phyloP scores from a whole-genome alignment of 768 basidiomycete genomes.

The Hysterangium stoloniferum region DNA sequence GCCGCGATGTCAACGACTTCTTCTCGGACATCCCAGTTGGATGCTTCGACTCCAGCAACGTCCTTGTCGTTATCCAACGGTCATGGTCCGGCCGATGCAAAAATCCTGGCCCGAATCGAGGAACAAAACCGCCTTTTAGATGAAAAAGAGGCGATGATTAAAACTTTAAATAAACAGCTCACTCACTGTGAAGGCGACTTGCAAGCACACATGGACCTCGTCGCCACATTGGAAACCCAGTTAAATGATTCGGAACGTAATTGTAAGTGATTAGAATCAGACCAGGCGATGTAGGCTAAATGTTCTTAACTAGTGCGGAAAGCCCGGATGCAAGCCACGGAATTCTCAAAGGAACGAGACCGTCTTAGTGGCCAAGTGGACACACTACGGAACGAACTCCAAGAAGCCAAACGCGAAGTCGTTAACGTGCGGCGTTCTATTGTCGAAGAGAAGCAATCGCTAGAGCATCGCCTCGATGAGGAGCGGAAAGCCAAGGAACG shows the following conservation, averaged over 20 bases:
- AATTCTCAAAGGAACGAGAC: slow-evolving; percentile 82
- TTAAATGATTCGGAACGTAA: slow-evolving; percentile 91
- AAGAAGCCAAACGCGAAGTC: slow-evolving; percentile 75
- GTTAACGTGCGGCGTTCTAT: slow-evolving; percentile 68
- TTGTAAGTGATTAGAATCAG: slow-evolving; percentile 42
- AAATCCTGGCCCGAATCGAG: slow-evolving; percentile 52
- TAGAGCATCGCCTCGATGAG: slow-evolving; percentile 77
- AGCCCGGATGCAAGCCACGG: slow-evolving; percentile 88
- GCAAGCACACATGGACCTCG: slow-evolving; percentile 87
- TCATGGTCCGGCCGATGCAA: slow-evolving; percentile 40
- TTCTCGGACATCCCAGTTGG: slow-evolving; percentile 63
- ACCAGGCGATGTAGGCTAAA: slow-evolving; percentile 12
- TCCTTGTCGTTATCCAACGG: slow-evolving; percentile 37
- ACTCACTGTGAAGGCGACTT: slow-evolving; percentile 90
- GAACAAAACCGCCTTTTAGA: slow-evolving; percentile 69
- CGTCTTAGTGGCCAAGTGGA: slow-evolving; percentile 58
- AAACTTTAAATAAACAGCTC: slow-evolving; percentile 87
- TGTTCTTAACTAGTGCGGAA: slow-evolving; percentile 60
- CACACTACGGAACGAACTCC: slow-evolving; percentile 60
- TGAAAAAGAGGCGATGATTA: slow-evolving; percentile 87
- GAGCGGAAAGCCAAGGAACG: slow-evolving; percentile 87
- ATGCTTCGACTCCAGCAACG: slow-evolving; percentile 45
- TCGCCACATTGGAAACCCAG: slow-evolving; percentile 74
- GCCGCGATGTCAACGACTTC: slow-evolving; percentile 41
- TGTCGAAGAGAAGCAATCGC: slow-evolving; percentile 81